Evolutionary conservation across 106 monocot genomes (phyloP).

Genomic region (Allium cepa): DNA sequence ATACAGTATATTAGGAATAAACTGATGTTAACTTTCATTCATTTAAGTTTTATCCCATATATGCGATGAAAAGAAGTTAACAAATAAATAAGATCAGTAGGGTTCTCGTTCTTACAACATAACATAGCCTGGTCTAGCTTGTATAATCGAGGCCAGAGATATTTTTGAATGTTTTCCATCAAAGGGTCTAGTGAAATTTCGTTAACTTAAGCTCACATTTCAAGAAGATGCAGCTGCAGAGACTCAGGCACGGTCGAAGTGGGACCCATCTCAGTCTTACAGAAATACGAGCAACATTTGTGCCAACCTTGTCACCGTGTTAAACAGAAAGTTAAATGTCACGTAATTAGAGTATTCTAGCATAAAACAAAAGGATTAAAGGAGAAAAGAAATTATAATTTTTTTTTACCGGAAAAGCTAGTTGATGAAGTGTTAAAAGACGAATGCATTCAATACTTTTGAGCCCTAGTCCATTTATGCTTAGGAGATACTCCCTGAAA

Average conservation of each 20-base stretch:
- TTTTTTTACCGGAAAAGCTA: conserved; percentile 97
- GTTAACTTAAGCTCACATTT: conserved; percentile 45
- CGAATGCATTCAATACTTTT: conserved; percentile 99
- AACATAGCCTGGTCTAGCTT: conserved; percentile 45
- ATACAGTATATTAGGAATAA: not conserved
- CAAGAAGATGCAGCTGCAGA: conserved; percentile 89
- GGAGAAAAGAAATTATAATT: not conserved
- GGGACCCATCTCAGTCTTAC: conserved; percentile 99
- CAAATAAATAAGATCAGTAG: not conserved
- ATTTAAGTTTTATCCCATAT: not conserved
- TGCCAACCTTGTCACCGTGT: conserved; percentile 57
- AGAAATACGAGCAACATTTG: conserved; percentile 93
- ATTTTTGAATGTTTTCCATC: conserved; percentile 78
- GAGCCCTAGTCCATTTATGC: conserved; percentile 82
- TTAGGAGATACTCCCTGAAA: conserved; percentile 86
- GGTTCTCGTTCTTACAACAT: conserved; percentile 26
- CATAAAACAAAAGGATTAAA: not conserved
- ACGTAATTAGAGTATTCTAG: too few relatives aligned
- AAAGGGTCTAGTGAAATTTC: conserved; percentile 38
- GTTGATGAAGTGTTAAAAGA: conserved; percentile 82
- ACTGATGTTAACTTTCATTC: not conserved
- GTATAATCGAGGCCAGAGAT: conserved; percentile 63
- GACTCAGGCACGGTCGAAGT: conserved; percentile 94
- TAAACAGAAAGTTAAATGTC: too few relatives aligned
- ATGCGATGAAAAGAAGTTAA: too few relatives aligned